Conservation (phyloP, 1,284 basidiomycete genomes). For the Farysia itapuensis region DNA sequence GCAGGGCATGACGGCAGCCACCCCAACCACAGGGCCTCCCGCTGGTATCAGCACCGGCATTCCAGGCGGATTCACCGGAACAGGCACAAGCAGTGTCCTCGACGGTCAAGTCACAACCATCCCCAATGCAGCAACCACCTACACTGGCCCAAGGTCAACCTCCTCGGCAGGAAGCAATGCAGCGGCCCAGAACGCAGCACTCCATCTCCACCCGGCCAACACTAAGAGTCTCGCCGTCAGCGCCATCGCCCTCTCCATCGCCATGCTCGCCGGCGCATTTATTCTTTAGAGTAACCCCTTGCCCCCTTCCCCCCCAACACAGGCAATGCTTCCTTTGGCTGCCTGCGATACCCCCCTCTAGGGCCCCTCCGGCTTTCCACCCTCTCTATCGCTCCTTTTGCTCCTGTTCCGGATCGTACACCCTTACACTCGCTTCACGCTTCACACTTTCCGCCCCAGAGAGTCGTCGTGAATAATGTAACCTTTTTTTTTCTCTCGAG, state of each 20-base stretch:
- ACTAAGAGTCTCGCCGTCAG: neutral
- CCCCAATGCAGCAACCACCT: slow-evolving; percentile 34
- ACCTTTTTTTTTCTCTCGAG: too few relatives aligned
- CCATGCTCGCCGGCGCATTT: neutral
- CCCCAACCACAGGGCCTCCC: slow-evolving; percentile 24
- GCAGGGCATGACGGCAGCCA: slow-evolving; percentile 20
- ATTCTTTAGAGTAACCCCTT: neutral
- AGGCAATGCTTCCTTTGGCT: too few relatives aligned
- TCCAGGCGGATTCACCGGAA: slow-evolving; percentile 22
- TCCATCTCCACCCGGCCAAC: neutral
- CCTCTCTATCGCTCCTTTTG: too few relatives aligned
- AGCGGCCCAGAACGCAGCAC: neutral
- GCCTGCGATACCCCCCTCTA: too few relatives aligned
- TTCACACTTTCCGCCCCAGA: too few relatives aligned
- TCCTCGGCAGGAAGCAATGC: neutral
- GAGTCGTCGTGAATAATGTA: too few relatives aligned
- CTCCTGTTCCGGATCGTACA: too few relatives aligned
- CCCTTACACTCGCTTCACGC: too few relatives aligned
- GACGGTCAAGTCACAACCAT: slow-evolving; percentile 27
- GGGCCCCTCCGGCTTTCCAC: too few relatives aligned
- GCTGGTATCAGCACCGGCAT: slow-evolving; percentile 19
- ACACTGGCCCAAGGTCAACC: slow-evolving; percentile 5
- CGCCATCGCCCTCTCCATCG: neutral
- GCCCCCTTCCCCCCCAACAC: neutral
- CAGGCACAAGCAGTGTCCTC: slow-evolving; percentile 7